Conservation (phyloP, 169 alveolate species). For the Cryptosporidium xiaoi region DNA sequence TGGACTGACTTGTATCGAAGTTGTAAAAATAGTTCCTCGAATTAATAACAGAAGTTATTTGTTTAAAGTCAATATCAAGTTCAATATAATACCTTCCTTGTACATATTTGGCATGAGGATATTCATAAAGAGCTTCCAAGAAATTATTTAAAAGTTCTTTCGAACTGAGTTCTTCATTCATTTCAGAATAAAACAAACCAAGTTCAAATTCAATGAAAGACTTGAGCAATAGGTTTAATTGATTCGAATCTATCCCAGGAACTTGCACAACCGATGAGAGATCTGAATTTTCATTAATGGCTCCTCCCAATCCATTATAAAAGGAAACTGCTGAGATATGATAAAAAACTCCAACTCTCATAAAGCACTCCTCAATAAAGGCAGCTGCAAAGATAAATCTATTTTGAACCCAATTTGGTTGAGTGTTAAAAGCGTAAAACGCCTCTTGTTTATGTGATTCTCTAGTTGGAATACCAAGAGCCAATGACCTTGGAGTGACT, state of each 20-base stretch:
- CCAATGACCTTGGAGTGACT: constrained; percentile 53
- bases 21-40: background rate
- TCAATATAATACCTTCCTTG: constrained; percentile 62
- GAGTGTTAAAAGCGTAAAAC: constrained; percentile 43
- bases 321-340: constrained; percentile 43
- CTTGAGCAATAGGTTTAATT: background rate
- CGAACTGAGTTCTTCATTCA: no score
- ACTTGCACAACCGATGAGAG: constrained; percentile 2
- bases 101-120: constrained; percentile 35
- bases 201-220: constrained; percentile 20
- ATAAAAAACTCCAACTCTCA: background rate
- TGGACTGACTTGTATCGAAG: background rate
- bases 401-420: constrained; percentile 46
- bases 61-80: background rate
- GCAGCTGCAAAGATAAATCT: constrained; percentile 53
- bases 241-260: background rate
- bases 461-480: constrained; percentile 37
- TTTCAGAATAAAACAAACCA: background rate
- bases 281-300: constrained; percentile 22
- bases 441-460: constrained; percentile 10
- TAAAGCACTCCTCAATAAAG: constrained; percentile 27
- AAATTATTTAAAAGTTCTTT: background rate
- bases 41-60: background rate
- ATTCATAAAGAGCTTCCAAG: constrained; percentile 48
- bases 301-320: constrained; percentile 36